Evolutionary conservation across 1,284 basidiomycete species (phyloP).

Genomic region (Albatrellus sp.): DNA sequence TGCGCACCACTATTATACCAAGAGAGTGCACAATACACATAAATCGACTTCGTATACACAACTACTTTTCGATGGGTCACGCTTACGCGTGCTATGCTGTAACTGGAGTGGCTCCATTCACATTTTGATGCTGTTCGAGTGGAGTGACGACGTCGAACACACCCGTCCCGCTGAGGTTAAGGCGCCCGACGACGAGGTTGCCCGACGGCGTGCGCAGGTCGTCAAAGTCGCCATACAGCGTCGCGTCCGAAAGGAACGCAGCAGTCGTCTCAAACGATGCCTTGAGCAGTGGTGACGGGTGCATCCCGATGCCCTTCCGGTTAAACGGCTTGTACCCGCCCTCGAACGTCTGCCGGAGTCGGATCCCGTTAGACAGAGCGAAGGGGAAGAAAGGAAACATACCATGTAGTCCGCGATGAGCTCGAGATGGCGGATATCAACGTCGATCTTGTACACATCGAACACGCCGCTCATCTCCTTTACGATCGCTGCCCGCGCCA

Average conservation of each 20-base stretch:
- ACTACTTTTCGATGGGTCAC: not conserved
- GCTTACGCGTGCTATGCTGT: not conserved
- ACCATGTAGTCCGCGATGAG: constrained; percentile 99
- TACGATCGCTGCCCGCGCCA: constrained; percentile 88
- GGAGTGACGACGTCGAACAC: constrained; percentile 74
- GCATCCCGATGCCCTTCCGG: constrained; percentile 85
- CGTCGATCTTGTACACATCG: constrained; percentile 94
- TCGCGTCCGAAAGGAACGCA: constrained; percentile 91
- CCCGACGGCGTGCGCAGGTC: constrained; percentile 82
- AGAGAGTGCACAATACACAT: not conserved
- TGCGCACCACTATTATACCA: no score
- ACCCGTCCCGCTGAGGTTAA: constrained; percentile 78
- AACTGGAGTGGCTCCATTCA: not conserved
- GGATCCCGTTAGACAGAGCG: not conserved
- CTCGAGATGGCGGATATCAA: constrained; percentile 89
- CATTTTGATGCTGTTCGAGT: constrained; percentile 16
- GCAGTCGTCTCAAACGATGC: constrained; percentile 97
- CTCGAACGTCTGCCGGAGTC: constrained; percentile 70
- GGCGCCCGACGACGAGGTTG: constrained; percentile 84
- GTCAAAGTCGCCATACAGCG: constrained; percentile 90
- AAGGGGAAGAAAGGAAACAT: constrained; percentile 18
- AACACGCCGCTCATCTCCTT: constrained; percentile 89
- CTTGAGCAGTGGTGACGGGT: constrained; percentile 89
- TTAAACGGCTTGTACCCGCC: constrained; percentile 98
- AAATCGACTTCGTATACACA: not conserved